Conservation (phyloP, 768 basidiomycete species). For the Austroboletus eburneus region DNA sequence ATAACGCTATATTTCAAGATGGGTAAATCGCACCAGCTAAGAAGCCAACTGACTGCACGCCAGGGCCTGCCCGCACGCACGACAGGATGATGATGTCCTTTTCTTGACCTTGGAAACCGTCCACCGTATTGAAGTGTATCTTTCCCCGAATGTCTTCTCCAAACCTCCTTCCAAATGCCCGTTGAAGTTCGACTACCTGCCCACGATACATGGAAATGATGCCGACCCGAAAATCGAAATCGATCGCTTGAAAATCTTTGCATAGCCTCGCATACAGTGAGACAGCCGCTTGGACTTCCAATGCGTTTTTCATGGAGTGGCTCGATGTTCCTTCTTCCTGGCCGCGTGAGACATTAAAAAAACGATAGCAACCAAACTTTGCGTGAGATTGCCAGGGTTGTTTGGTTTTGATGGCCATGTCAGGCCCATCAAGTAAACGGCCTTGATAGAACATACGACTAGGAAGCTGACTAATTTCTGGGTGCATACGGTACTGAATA, state of each 20-base stretch:
- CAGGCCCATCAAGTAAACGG: slow-evolving; percentile 78
- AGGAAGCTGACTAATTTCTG: slow-evolving; percentile 87
- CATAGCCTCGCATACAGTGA: slow-evolving; percentile 70
- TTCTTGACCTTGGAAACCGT: slow-evolving; percentile 99
- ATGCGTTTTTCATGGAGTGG: slow-evolving; percentile 71
- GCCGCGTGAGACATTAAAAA: slow-evolving; percentile 76
- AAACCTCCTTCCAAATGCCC: slow-evolving; percentile 65
- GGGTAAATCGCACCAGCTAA: slow-evolving; percentile 54
- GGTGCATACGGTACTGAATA: slow-evolving; percentile 99
- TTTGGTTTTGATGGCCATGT: slow-evolving; percentile 77
- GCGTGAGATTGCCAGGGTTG: slow-evolving; percentile 81
- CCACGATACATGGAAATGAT: slow-evolving; percentile 95
- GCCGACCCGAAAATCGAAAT: slow-evolving; percentile 55
- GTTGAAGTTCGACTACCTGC: slow-evolving; percentile 72
- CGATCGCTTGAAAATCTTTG: slow-evolving; percentile 54
- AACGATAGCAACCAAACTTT: slow-evolving; percentile 82
- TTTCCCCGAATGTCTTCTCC: slow-evolving; percentile 63
- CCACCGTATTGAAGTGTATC: slow-evolving; percentile 95
- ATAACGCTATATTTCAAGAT: not conserved
- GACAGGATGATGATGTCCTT: slow-evolving; percentile 98
- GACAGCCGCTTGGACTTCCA: slow-evolving; percentile 73
- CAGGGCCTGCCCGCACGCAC: slow-evolving; percentile 89
- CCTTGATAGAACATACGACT: slow-evolving; percentile 85
- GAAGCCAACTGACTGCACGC: slow-evolving; percentile 82
- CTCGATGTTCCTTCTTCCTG: slow-evolving; percentile 51